Evolutionary conservation across 1,139 yeast genomes (phyloP).

Genomic region (Arxiozyma slooffiae): DNA sequence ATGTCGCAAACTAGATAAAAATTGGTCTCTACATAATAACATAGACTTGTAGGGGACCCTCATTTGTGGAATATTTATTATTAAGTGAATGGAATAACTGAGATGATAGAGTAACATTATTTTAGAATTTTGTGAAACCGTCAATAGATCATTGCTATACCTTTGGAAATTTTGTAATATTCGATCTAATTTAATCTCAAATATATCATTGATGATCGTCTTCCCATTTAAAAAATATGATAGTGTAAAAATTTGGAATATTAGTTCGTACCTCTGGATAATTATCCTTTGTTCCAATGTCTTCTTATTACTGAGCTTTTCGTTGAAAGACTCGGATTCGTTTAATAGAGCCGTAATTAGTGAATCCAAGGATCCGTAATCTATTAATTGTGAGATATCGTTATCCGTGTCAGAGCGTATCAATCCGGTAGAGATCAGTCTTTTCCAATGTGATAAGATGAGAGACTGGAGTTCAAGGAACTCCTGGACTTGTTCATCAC

Average conservation of each 20-base stretch:
- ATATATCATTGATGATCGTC: neutral
- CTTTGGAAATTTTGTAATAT: neutral
- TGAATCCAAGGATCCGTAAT: neutral
- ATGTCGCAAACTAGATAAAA: constrained; percentile 13
- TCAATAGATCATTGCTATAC: neutral
- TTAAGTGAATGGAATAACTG: constrained; percentile 10
- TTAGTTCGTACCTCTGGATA: neutral
- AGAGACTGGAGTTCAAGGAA: neutral
- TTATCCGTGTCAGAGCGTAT: neutral
- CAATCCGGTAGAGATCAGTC: neutral
- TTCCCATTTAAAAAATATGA: too few species aligned
- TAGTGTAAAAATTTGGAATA: neutral
- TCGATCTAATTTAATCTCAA: neutral
- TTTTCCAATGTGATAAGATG: constrained; percentile 2
- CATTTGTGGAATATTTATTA: constrained; percentile 5
- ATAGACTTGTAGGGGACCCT: constrained; percentile 2
- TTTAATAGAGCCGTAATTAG: neutral
- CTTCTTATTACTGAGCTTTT: too few species aligned
- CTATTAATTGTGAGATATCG: neutral
- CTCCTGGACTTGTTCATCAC: neutral
- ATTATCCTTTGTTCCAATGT: neutral
- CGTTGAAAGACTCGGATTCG: neutral
- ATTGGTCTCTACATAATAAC: constrained; percentile 5
- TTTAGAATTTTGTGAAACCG: neutral
- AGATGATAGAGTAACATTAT: constrained; percentile 14